These are phyloP conservation scores for Clonostachys sp. DNA, from an alignment of 2,329 filamentous ascomycete genomes.

Conservation along the genomic window DNA sequence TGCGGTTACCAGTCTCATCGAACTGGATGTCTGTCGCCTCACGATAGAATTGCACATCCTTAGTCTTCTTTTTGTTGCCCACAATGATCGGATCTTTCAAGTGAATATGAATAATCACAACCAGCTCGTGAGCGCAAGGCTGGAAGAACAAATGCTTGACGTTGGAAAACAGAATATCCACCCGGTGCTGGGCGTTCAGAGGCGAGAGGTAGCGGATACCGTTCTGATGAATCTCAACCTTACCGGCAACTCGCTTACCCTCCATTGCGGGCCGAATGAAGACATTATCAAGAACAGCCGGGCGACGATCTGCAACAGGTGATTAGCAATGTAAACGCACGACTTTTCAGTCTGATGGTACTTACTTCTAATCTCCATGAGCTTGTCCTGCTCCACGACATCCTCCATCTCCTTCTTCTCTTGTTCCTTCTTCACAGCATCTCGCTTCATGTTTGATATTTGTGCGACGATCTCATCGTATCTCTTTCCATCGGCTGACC, in stretches of 20 bases:
- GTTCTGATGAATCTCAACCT: constrained; percentile 97
- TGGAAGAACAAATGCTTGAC: constrained; percentile 99
- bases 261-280: constrained; percentile 95
- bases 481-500: constrained; percentile 82
- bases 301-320: constrained; percentile 66
- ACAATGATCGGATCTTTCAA: constrained; percentile 97
- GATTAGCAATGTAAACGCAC: neutral
- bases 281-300: constrained; percentile 85
- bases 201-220: constrained; percentile 92
- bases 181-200: constrained; percentile 72
- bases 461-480: constrained; percentile 89
- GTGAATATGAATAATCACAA: constrained; percentile 97
- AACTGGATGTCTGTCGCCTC: constrained; percentile 99
- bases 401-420: constrained; percentile 99
- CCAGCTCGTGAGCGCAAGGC: constrained; percentile 90
- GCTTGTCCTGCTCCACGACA: constrained; percentile 97
- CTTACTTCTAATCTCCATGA: constrained; percentile 88
- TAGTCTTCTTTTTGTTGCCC: constrained; percentile 96
- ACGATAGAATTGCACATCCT: constrained; percentile 96
- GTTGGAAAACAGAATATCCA: constrained; percentile 96
- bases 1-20: constrained; percentile 96
- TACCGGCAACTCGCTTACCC: constrained; percentile 92
- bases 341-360: constrained; percentile 6
- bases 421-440: constrained; percentile 85
- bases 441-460: constrained; percentile 95